phyloP scores from a whole-genome alignment of 1,139 yeast genomes.

The Debaryomycetaceae sp. region DNA sequence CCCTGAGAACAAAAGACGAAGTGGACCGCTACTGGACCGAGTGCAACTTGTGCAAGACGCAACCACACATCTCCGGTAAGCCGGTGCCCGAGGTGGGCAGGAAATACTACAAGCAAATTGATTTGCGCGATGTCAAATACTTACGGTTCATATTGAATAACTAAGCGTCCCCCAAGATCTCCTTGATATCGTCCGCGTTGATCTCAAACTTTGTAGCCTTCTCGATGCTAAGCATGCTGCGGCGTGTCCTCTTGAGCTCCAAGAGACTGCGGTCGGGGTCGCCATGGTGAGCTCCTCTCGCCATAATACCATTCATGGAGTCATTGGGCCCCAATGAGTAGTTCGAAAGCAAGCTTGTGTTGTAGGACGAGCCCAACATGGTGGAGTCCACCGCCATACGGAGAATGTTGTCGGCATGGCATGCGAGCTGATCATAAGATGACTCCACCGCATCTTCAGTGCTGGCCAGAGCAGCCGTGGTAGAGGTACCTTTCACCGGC shows the following conservation, averaged over 20 bases:
- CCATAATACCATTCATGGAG: conserved; percentile 16
- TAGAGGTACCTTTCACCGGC: too few species aligned
- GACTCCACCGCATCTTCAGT: conserved; percentile 10
- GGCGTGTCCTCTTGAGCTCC: conserved; percentile 23
- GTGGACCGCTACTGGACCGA: conserved; percentile 15
- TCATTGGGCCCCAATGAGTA: conserved; percentile 34
- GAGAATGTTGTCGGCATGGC: conserved; percentile 46
- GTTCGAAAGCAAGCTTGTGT: conserved; percentile 29
- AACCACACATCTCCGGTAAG: conserved; percentile 11
- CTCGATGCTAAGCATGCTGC: conserved; percentile 17
- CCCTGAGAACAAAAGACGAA: conserved; percentile 2
- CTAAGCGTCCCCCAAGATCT: conserved; percentile 15
- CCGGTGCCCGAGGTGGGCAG: conserved; percentile 12
- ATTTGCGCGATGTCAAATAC: conserved; percentile 23
- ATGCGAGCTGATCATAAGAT: conserved; percentile 40
- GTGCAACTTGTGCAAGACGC: conserved; percentile 10
- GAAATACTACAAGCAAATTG: conserved; percentile 19
- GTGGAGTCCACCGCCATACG: conserved; percentile 49
- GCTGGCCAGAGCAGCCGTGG: too few species aligned
- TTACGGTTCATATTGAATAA: conserved; percentile 16
- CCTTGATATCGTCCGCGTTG: conserved; percentile 34
- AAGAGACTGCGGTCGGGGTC: conserved; percentile 28
- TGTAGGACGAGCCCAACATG: conserved; percentile 39
- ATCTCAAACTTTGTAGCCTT: conserved; percentile 27
- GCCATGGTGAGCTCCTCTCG: conserved; percentile 19